phyloP scores from a whole-genome alignment of 495 filamentous ascomycete species.

The Aspergillus hancockii region DNA sequence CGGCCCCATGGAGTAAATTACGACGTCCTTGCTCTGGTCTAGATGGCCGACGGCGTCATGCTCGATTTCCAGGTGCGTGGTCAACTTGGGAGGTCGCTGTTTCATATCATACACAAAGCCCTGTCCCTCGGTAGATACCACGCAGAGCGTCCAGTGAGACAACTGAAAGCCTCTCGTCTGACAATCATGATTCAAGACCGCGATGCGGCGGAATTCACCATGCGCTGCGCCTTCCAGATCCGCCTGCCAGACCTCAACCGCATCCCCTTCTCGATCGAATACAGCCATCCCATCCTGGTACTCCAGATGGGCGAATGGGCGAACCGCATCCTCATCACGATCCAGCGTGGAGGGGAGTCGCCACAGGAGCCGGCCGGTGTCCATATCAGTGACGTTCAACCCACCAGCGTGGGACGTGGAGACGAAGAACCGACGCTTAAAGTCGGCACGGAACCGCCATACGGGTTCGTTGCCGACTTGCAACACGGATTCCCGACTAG shows the following conservation, averaged over 20 bases:
- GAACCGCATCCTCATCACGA: conserved; percentile 29
- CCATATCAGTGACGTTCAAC: conserved; percentile 43
- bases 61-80: conserved; percentile 33
- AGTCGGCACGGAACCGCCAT: conserved; percentile 42
- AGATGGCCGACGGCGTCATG: conserved; percentile 37
- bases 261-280: conserved; percentile 43
- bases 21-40: conserved; percentile 37
- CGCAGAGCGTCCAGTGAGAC: conserved; percentile 41
- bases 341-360: conserved; percentile 36
- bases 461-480: conserved; percentile 42
- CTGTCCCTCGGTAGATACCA: conserved; percentile 39
- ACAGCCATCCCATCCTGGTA: conserved; percentile 46
- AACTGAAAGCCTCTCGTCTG: conserved; percentile 44
- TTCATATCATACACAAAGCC: conserved; percentile 47
- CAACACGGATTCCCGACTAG: conserved; percentile 33
- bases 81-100: conserved; percentile 33
- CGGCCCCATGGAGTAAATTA: conserved; percentile 43
- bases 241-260: conserved; percentile 40
- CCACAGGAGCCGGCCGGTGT: conserved; percentile 37
- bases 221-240: conserved; percentile 31
- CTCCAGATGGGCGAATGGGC: conserved; percentile 40
- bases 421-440: conserved; percentile 41
- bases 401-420: conserved; percentile 42
- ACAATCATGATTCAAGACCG: conserved; percentile 36
- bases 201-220: conserved; percentile 41